These are phyloP conservation scores for Zasmidium cellare DNA, from an alignment of 2,329 filamentous ascomycete genomes.

Conservation along the genomic window DNA sequence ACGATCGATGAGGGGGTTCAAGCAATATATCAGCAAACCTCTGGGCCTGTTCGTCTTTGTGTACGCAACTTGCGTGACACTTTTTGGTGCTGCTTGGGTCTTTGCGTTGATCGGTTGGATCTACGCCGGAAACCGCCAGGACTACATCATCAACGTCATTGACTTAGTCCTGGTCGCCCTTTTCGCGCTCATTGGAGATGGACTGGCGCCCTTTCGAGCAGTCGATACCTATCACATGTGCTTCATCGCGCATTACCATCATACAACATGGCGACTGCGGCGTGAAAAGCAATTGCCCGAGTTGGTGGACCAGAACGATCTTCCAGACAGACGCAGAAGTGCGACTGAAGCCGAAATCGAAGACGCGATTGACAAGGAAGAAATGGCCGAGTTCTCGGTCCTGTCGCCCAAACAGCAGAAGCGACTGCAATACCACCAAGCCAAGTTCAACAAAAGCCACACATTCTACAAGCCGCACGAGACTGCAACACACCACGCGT, in stretches of 20 bases:
- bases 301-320: conserved; percentile 68
- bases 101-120: conserved; percentile 89
- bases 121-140: conserved; percentile 71
- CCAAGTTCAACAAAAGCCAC: conserved; percentile 77
- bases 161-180: conserved; percentile 62
- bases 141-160: conserved; percentile 57
- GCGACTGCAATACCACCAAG: conserved; percentile 72
- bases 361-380: conserved; percentile 47
- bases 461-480: conserved; percentile 90
- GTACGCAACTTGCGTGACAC: conserved; percentile 78
- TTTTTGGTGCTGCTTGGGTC: conserved; percentile 86
- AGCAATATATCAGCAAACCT: conserved; percentile 71
- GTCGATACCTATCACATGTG: conserved; percentile 88
- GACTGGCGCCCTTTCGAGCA: conserved; percentile 68
- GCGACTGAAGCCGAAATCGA: conserved; percentile 28
- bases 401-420: conserved; percentile 66
- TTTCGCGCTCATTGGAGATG: conserved; percentile 64
- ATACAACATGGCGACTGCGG: conserved; percentile 63
- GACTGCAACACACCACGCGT: conserved; percentile 77
- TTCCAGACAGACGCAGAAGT: conserved; percentile 49
- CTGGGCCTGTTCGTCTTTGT: conserved; percentile 81
- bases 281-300: conserved; percentile 61
- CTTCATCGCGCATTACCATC: conserved; percentile 73
- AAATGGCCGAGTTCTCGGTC: conserved; percentile 57
- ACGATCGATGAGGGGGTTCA: conserved; percentile 75